Evolutionary conservation across 352 stramenopile genomes (phyloP).

Genomic region (Phytophthora podocarpi): DNA sequence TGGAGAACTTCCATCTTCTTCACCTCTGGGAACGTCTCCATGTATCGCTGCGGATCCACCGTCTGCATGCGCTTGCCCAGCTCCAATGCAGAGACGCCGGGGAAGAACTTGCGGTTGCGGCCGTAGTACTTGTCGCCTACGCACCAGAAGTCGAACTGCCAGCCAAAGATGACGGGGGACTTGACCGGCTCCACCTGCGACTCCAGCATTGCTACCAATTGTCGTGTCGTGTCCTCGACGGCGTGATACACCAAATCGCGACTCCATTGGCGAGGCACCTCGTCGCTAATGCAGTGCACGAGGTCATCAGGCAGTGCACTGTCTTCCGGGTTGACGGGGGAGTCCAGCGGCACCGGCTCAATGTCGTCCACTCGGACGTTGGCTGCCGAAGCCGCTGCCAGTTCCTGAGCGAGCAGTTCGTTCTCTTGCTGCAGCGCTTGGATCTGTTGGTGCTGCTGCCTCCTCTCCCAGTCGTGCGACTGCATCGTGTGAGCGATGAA

Average conservation of each 20-base stretch:
- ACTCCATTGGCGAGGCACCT: conserved; percentile 31
- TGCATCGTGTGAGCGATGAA: conserved; percentile 67
- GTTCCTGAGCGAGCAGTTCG: conserved; percentile 34
- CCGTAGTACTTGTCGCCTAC: conserved; percentile 59
- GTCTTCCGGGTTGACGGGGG: conserved; percentile 39
- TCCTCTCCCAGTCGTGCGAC: conserved; percentile 56
- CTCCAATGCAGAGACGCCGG: conserved; percentile 50
- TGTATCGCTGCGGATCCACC: conserved; percentile 57
- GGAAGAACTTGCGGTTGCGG: conserved; percentile 69
- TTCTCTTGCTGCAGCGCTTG: conserved; percentile 53
- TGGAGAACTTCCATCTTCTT: conserved; percentile 55
- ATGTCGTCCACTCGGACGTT: conserved; percentile 13
- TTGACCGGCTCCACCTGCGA: conserved; percentile 41
- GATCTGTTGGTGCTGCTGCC: conserved; percentile 48
- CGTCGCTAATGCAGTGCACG: conserved; percentile 23
- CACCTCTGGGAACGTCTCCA: conserved; percentile 68
- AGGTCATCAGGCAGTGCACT: conserved; percentile 21
- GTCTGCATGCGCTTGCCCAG: conserved; percentile 60
- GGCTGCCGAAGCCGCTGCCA: neutral
- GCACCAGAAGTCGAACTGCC: conserved; percentile 70
- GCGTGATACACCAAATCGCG: conserved; percentile 34
- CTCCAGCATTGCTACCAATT: conserved; percentile 50
- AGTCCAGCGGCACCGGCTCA: conserved; percentile 32
- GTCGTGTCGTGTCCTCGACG: conserved; percentile 45
- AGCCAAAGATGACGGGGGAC: conserved; percentile 59